Base-by-base conservation (phyloP, 2,329 filamentous ascomycete genomes). In the Calonectria pteridis region DNA sequence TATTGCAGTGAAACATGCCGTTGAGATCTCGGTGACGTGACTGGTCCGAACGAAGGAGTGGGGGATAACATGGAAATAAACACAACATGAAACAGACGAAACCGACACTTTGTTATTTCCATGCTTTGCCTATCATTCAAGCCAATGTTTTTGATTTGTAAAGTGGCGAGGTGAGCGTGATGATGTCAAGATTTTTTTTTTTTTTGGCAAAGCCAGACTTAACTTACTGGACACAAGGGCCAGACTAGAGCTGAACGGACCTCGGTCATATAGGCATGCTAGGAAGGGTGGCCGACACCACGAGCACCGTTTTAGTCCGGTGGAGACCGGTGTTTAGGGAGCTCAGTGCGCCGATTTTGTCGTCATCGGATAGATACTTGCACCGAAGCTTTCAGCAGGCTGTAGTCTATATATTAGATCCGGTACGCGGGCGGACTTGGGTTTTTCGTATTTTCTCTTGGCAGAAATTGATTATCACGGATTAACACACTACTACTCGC, bases 311-410 rank as follows among this genome's bases (percentile, higher is more conserved):
- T 53, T 37, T 62, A 4, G 40, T 20, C 33, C 9, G 40, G 67
- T 51, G 64, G 67, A 51, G 16, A 37, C 23, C 50, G 49, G 50
- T 37, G 37, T 73, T 75, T 58, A 71, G n/a, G 72, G 74, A 11
- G 72, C 75, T 69, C 49, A 26, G 72, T 68, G 29, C 33, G 33
- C 75, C 75, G 75, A 72, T 73, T 62, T 71, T 67, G 59, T 73
- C 73, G 70, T 64, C 37, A 37, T 75, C 75, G 74, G 76, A 63
- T 28, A 69, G 73, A 69, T 75, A 69, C 63, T 77, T 80, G 62
- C 64, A 46, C 72, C 71, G 76, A 53, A 62, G 33, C 73, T 58
- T 67, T 55, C 46, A 73, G 69, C 63, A 69, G 10, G 50, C 23
- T 51, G 43, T 6, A 13, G 43, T 46, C 40, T 13, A 63, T 43